Base-by-base conservation (phyloP, 2,329 filamentous ascomycete species). In the Hawksworthiomyces lignivorus region DNA sequence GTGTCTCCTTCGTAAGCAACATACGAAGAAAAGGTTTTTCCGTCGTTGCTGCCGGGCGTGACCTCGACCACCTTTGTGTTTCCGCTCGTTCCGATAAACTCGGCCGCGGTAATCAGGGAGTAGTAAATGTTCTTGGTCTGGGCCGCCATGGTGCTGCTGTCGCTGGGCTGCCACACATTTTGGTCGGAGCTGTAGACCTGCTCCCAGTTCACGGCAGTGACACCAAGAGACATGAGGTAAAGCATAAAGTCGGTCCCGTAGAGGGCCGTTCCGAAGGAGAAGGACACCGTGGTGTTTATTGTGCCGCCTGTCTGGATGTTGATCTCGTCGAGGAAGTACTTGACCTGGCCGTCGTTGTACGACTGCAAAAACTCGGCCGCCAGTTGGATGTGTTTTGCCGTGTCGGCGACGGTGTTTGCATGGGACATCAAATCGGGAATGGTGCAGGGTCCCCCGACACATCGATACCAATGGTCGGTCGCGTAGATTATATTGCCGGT, bases 71-170 rank as follows among this genome's bases (percentile, higher is more conserved):
- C 36, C 28, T 39, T 31, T n/a, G 36, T 39, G 14, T 20, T 14
- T 24, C 36, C 36, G 18, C 36, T 11, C 12, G 19, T 21, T 14
- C 36, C 36, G 20, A 39, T 39, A 8, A 39, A 39, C 36, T 39
- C 36, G 20, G 36, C 36, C 10, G 36, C 36, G 4, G 17, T n/a
- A 12, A 39, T 6, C 4, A 39, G 20, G 19, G 36, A 27, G 15
- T 39, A 39, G 19, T 39, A 39, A 1, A 29, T 39, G 27, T 39
- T 39, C 36, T 39, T 39, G 20, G 36, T 39, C 36, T 39, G 36
- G 28, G 27, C 36, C 22, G 36, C 18, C 27, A 29, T 39, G 1
- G 36, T 17, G 19, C 11, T 8, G 28, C 19, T 22, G 27, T 30
- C 10, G 28, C 36, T 31, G 4, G 36, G 36, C 28, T 39, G 36